These are phyloP conservation scores for Yamadazyma epiphylla DNA, from an alignment of 1,139 yeast species.

Conservation along the genomic window DNA sequence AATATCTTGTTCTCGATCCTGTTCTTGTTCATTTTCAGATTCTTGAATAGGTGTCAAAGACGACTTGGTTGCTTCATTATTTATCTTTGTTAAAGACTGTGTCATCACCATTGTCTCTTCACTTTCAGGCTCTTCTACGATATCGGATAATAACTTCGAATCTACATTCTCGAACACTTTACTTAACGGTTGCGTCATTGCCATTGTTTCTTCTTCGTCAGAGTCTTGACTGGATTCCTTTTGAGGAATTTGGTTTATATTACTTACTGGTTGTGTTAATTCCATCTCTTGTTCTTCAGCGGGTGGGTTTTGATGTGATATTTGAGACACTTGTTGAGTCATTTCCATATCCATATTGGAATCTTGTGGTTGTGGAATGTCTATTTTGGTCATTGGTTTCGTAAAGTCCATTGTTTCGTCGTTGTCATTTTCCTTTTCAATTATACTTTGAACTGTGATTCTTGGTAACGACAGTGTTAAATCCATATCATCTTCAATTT, in stretches of 20 bases:
- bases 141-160: background rate
- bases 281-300: conserved; percentile 12
- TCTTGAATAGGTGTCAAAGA: too few species aligned
- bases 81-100: conserved; percentile 6
- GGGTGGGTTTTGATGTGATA: background rate
- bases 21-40: background rate
- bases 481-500: conserved; percentile 8
- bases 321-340: conserved; percentile 3
- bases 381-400: background rate
- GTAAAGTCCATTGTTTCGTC: background rate
- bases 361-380: background rate
- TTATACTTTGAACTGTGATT: background rate
- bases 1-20: too few species aligned
- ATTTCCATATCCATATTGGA: conserved; percentile 5
- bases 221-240: conserved; percentile 2
- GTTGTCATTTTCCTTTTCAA: too few species aligned
- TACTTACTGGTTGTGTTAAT: conserved; percentile 12
- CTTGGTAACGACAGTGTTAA: conserved; percentile 5
- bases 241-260: background rate
- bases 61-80: background rate
- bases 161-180: background rate
- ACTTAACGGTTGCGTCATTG: conserved; percentile 4
- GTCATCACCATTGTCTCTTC: conserved; percentile 14
- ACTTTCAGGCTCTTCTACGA: conserved; percentile 1
- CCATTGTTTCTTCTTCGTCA: conserved; percentile 4